Evolutionary conservation across 176 grass and related monocot species (phyloP).

Genomic region (Typha latifolia): DNA sequence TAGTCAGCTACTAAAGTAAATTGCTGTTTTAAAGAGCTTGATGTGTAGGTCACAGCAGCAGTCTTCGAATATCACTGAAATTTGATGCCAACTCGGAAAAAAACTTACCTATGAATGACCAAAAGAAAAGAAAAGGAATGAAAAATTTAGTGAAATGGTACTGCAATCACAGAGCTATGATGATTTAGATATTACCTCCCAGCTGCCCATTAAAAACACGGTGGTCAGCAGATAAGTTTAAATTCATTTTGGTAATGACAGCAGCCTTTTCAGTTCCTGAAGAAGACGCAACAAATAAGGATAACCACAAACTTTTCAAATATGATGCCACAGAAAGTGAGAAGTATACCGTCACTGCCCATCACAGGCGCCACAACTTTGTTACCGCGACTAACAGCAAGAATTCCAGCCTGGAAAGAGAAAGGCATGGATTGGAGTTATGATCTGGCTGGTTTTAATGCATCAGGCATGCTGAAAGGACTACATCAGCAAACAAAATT

Average conservation of each 20-base stretch:
- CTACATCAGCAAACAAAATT: neutral
- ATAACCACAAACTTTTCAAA: conserved; percentile 7
- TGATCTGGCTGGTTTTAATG: neutral
- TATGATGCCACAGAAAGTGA: conserved; percentile 7
- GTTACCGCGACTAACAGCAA: conserved; percentile 80
- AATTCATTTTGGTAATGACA: conserved; percentile 74
- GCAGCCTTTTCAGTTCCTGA: conserved; percentile 64
- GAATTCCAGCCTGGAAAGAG: conserved; percentile 57
- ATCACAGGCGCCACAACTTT: conserved; percentile 76
- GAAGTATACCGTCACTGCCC: conserved; percentile 60
- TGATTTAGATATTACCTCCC: conserved; percentile 38
- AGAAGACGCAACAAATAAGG: conserved; percentile 16
- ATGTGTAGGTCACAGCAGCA: conserved; percentile 37
- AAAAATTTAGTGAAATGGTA: neutral
- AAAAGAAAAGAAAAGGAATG: conserved; percentile 10
- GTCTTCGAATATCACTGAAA: conserved; percentile 76
- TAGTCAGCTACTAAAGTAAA: too few species aligned
- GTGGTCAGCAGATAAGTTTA: conserved; percentile 88
- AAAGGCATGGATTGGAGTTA: conserved; percentile 17
- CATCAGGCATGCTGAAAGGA: neutral
- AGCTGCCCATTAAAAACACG: conserved; percentile 84
- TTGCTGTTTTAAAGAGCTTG: too few species aligned
- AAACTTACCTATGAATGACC: conserved; percentile 51
- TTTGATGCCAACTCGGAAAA: conserved; percentile 55
- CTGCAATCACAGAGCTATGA: neutral